Evolutionary conservation across 345 rosid genomes (phyloP).

Genomic region (Erucastrum elatum): DNA sequence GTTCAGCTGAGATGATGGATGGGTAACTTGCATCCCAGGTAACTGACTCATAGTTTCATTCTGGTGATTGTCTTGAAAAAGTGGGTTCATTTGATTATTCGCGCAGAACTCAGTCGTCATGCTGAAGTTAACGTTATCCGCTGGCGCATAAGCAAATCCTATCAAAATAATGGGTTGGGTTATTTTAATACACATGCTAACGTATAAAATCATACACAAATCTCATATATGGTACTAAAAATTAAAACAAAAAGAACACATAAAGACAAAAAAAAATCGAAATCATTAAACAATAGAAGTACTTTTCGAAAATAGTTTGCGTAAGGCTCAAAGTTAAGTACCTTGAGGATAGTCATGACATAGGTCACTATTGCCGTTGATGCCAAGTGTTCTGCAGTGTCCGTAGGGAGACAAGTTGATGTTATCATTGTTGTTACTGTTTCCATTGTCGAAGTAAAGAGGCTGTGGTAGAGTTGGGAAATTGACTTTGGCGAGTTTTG

Average conservation of each 20-base stretch:
- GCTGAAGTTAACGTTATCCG: background rate
- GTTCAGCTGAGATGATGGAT: background rate
- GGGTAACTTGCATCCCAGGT: background rate
- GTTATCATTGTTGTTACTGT: background rate
- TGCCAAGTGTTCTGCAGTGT: background rate
- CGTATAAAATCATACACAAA: no score
- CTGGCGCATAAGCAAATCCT: background rate
- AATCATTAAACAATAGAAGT: no score
- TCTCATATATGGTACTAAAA: no score
- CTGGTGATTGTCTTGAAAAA: background rate
- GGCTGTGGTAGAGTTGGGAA: conserved; percentile 39
- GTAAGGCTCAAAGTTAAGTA: conserved; percentile 2
- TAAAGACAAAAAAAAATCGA: no score
- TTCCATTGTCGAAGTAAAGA: conserved; percentile 34
- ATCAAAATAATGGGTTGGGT: background rate
- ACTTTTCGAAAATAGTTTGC: no score
- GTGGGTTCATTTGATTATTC: background rate
- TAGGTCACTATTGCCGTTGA: background rate
- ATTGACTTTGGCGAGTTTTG: conserved; percentile 25
- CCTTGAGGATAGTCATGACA: conserved; percentile 4
- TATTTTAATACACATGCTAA: background rate
- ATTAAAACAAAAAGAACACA: no score
- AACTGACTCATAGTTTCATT: background rate
- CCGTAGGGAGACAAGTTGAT: background rate
- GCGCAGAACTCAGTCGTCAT: background rate